Base-by-base conservation (phyloP, 768 basidiomycete species). In the Suillus weaverae region DNA sequence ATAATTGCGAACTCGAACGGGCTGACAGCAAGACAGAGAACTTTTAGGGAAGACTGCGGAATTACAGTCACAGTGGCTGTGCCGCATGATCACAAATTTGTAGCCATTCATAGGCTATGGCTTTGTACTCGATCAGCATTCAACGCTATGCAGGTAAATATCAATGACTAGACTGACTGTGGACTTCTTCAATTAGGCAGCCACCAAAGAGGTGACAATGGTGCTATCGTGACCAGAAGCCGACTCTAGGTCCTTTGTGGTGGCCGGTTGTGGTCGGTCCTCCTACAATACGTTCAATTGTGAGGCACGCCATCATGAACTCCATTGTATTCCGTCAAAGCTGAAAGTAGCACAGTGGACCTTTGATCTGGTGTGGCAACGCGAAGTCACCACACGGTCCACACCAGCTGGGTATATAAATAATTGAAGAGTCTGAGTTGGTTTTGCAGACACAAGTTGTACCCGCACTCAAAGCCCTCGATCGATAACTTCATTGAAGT, bases 261-360 rank as follows among this genome's bases (percentile, higher is more conserved):
- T 33, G 53, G 10, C n/a, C 33, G 33, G 32, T 33, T 11, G 53
- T 54, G 53, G 11, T 33, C 53, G 33, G 32, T 33, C 20, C 33
- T n/a, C 10, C 14, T 38, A 38, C 16, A 56, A 55, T 22, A 13
- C 33, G 18, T 53, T 32, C 5, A 33, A 54, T 33, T 33, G 32
- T 56, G 20, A 36, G 50, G 11, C 16, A 33, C 36, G 16, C 26
- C 50, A 30, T 51, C 26, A 14, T 30, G 11, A 5, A 26, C 9
- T 55, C 11, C 32, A 62, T 62, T 62, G 56, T 61, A 32, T 62
- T 62, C 36, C 20, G 54, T 30, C 57, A 62, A 61, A 61, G 36
- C 10, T n/a, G 20, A 35, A 35, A 54, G 32, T 20, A 18, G n/a
- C 14, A 26, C 26, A 14, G 22, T 32, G 36, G 62, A 20, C 26